Percentiles rank a stretch among this genome's conserved stretches.
These are phyloP conservation scores for Lasiodiplodia hormozganensis DNA, from an alignment of 2,329 filamentous ascomycete genomes.

Conservation along the genomic window DNA sequence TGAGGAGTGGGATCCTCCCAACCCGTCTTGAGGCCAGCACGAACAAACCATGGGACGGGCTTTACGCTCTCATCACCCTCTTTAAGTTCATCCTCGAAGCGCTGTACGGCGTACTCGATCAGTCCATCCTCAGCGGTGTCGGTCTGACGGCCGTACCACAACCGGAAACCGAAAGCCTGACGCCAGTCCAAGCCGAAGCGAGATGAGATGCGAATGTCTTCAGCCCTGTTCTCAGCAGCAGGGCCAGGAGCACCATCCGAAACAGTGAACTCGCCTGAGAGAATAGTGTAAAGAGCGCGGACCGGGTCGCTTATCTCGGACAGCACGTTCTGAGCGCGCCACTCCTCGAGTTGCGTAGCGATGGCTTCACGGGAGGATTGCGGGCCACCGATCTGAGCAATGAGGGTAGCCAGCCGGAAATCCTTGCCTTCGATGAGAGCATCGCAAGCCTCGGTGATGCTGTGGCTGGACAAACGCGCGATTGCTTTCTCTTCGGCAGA, in stretches of 20 bases:
- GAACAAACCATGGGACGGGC: conserved; percentile 75
- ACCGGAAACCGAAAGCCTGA: conserved; percentile 86
- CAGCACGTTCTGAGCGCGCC: conserved; percentile 81
- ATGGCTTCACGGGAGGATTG: conserved; percentile 74
- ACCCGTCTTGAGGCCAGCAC: conserved; percentile 63
- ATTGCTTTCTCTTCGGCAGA: conserved; percentile 84
- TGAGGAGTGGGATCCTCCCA: conserved; percentile 68
- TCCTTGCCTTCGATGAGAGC: conserved; percentile 77
- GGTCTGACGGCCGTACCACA: conserved; percentile 78
- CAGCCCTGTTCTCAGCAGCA: conserved; percentile 78
- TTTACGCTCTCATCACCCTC: conserved; percentile 71
- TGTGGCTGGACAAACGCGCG: conserved; percentile 77
- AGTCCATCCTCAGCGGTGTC: conserved; percentile 65
- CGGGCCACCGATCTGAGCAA: conserved; percentile 79
- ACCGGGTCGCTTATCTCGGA: conserved; percentile 87
- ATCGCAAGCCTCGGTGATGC: conserved; percentile 82
- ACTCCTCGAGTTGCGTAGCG: conserved; percentile 79
- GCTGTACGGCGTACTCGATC: conserved; percentile 73
- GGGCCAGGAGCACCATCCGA: conserved; percentile 78
- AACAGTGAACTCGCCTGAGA: conserved; percentile 85
- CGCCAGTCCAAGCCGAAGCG: conserved; percentile 91
- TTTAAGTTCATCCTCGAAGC: conserved; percentile 76
- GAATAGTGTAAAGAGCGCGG: conserved; percentile 85
- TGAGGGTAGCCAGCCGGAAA: conserved; percentile 81
- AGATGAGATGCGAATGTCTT: conserved; percentile 81